Percentiles rank a stretch among this genome's conserved stretches.
phyloP scores from a whole-genome alignment of 1,139 yeast genomes.

The Sugiyamaella sp. region DNA sequence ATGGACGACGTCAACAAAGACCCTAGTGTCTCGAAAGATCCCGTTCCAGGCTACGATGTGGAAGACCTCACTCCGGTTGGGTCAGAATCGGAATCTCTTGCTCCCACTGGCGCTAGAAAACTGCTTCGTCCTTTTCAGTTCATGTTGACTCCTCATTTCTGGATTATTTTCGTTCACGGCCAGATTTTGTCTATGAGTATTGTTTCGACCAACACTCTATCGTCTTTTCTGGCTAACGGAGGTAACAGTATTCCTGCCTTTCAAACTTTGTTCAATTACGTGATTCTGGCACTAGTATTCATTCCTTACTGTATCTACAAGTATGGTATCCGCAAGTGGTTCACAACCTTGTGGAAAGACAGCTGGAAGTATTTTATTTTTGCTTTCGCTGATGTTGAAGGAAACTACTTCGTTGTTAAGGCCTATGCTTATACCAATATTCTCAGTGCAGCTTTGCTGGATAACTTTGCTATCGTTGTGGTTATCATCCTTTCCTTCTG shows the following conservation, averaged over 20 bases:
- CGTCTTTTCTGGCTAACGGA: conserved; percentile 44
- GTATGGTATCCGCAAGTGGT: conserved; percentile 44
- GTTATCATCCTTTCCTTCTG: conserved; percentile 47
- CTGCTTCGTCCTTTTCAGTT: conserved; percentile 37
- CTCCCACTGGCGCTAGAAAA: conserved; percentile 4
- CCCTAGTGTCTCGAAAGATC: not conserved
- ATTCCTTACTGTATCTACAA: conserved; percentile 46
- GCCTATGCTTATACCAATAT: conserved; percentile 50
- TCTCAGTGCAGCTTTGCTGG: conserved; percentile 48
- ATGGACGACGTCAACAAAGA: conserved; percentile 10
- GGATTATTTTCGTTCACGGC: conserved; percentile 48
- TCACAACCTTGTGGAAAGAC: conserved; percentile 37
- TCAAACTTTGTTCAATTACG: conserved; percentile 49
- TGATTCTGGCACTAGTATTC: conserved; percentile 43
- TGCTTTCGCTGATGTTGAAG: conserved; percentile 51
- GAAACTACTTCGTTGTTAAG: conserved; percentile 49
- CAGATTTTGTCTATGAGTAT: conserved; percentile 48
- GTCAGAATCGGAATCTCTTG: not conserved
- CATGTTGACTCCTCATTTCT: conserved; percentile 43
- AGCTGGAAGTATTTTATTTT: conserved; percentile 49
- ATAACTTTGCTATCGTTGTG: conserved; percentile 50
- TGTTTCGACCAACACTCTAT: conserved; percentile 49
- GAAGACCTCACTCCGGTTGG: conserved; percentile 11
- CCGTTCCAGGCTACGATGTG: not conserved
- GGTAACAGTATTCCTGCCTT: conserved; percentile 49